Percentiles rank a stretch among this genome's conserved stretches.
Evolutionary conservation across 169 alveolate species (phyloP).

Genomic region (Condylostoma magnum): DNA sequence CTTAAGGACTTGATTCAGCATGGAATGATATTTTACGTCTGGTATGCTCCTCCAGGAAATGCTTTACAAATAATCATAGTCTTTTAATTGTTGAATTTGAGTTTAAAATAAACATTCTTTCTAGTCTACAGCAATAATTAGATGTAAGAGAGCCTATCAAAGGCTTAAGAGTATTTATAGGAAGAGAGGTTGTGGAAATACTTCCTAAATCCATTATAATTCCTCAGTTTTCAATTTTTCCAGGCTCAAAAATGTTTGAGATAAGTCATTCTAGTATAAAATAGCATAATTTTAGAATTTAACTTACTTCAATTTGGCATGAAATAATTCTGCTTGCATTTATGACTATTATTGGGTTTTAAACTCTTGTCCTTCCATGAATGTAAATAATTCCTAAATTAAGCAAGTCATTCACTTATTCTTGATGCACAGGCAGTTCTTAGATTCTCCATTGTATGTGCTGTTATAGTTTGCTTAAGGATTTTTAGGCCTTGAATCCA

Average conservation of each 20-base stretch:
- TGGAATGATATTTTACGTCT: conserved; percentile 17
- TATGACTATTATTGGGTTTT: conserved; percentile 7
- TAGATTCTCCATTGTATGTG: too few species aligned
- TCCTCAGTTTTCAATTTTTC: conserved; percentile 23
- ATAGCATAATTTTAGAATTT: neutral
- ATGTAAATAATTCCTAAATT: conserved; percentile 17
- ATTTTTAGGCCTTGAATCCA: too few species aligned
- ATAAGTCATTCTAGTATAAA: neutral
- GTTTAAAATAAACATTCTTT: neutral
- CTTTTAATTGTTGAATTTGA: neutral
- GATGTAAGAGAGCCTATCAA: neutral
- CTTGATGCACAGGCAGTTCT: too few species aligned
- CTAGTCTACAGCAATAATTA: neutral
- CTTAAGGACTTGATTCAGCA: too few species aligned
- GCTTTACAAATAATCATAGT: neutral
- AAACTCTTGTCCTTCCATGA: neutral
- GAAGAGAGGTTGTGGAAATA: neutral
- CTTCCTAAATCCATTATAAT: conserved; percentile 5
- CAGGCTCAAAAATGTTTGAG: conserved; percentile 15
- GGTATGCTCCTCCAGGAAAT: conserved; percentile 7
- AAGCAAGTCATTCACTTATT: too few species aligned
- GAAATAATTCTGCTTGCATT: conserved; percentile 10
- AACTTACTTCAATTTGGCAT: neutral
- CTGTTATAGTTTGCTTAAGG: too few species aligned
- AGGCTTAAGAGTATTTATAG: neutral